Percentiles rank a stretch among this genome's conserved stretches.
phyloP scores from a whole-genome alignment of 257 asterid species.

The Echium plantagineum region DNA sequence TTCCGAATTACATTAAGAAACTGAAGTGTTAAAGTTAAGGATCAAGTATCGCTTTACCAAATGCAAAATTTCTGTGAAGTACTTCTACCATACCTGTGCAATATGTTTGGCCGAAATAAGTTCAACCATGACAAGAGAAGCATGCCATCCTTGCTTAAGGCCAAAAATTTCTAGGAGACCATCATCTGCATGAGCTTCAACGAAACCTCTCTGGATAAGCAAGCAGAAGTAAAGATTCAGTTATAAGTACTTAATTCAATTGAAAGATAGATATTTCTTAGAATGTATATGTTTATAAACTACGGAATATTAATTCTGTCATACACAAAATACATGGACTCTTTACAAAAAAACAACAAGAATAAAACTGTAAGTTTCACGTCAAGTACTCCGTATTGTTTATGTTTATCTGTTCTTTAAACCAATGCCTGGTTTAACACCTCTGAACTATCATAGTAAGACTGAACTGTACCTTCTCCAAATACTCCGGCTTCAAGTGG shows the following conservation, averaged over 20 bases:
- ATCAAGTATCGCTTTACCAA: no score
- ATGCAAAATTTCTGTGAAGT: not conserved
- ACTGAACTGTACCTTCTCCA: conserved; percentile 49
- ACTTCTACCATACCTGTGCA: conserved; percentile 43
- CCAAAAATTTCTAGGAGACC: no score
- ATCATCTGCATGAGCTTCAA: conserved; percentile 58
- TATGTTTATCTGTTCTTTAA: not conserved
- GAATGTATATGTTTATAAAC: not conserved
- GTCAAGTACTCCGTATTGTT: no score
- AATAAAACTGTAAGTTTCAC: no score
- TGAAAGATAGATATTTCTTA: no score
- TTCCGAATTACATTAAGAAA: no score
- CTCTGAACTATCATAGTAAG: not conserved
- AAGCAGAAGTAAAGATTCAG: not conserved
- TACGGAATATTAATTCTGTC: not conserved
- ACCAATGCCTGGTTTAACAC: not conserved
- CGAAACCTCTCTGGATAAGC: conserved; percentile 42
- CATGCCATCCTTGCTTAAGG: no score
- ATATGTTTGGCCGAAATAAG: conserved; percentile 61
- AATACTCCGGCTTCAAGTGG: conserved; percentile 59
- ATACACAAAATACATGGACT: not conserved
- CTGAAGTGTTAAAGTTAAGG: no score
- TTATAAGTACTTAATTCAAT: not conserved
- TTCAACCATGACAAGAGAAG: no score
- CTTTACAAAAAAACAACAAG: not conserved